phyloP scores from a whole-genome alignment of 2,329 filamentous ascomycete genomes.

The Alternaria arbusti region DNA sequence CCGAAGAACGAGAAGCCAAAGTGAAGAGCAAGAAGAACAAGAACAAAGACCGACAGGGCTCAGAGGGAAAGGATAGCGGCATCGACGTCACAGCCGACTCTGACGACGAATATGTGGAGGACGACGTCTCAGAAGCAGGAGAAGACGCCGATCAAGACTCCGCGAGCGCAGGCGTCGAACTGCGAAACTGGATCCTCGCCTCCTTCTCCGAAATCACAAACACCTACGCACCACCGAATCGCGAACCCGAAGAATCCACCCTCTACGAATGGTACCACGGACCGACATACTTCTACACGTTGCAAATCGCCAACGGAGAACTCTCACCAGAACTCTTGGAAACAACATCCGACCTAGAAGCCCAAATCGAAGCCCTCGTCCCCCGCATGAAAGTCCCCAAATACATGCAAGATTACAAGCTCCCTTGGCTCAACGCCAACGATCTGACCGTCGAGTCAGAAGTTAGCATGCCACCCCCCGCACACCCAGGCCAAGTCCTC shows the following conservation, averaged over 20 bases:
- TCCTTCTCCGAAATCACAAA: conserved; percentile 13
- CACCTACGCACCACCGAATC: conserved; percentile 18
- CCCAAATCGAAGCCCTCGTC: conserved; percentile 16
- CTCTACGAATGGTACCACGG: conserved; percentile 29
- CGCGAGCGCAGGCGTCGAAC: conserved; percentile 17
- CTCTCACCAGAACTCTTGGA: conserved; percentile 12
- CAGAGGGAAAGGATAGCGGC: conserved; percentile 22
- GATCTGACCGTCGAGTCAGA: conserved; percentile 23
- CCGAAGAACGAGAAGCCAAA: conserved; percentile 5
- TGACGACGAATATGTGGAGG: conserved; percentile 11
- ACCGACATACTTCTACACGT: conserved; percentile 22
- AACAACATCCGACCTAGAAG: conserved; percentile 12
- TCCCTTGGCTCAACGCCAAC: conserved; percentile 22
- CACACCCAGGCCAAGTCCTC: conserved; percentile 22
- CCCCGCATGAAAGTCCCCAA: conserved; percentile 22
- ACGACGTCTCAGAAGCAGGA: conserved; percentile 11
- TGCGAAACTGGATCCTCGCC: conserved; percentile 22
- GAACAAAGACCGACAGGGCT: conserved; percentile 1
- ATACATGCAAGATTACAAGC: conserved; percentile 23
- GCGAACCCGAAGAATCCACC: conserved; percentile 18
- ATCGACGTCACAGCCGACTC: conserved; percentile 22
- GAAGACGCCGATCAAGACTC: conserved; percentile 24
- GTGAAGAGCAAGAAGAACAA: background rate
- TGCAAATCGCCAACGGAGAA: conserved; percentile 9
- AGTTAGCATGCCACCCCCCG: conserved; percentile 23